Conservation (phyloP, 192 early-diverging fungal species). For the Lunasporangiospora selenospora region DNA sequence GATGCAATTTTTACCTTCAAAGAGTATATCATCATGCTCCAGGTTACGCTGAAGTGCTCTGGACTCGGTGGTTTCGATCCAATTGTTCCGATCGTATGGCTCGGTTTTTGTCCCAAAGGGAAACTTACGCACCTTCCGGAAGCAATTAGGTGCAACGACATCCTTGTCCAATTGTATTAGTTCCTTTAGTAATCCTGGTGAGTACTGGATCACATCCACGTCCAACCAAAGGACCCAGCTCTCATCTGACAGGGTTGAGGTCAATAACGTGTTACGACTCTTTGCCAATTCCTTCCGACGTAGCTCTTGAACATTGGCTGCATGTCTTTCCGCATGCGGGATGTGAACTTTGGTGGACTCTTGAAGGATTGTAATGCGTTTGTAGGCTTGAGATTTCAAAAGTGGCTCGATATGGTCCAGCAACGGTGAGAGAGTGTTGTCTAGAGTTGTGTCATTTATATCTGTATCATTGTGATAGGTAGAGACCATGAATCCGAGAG, state of each 20-base stretch:
- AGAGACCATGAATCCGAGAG: conserved; percentile 72
- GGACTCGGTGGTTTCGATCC: conserved; percentile 68
- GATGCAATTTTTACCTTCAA: conserved; percentile 50
- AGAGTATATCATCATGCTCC: conserved; percentile 45
- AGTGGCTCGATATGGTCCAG: conserved; percentile 16
- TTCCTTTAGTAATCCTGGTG: conserved; percentile 61
- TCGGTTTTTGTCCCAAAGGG: conserved; percentile 55
- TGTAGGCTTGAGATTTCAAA: conserved; percentile 32
- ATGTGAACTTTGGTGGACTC: conserved; percentile 61
- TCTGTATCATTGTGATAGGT: conserved; percentile 45
- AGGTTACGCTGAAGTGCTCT: conserved; percentile 48
- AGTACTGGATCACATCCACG: conserved; percentile 72
- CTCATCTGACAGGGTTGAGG: conserved; percentile 61
- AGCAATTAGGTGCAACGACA: conserved; percentile 70
- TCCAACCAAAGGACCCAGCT: conserved; percentile 81
- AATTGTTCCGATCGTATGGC: conserved; percentile 75
- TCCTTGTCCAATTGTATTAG: conserved; percentile 72
- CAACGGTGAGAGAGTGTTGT: conserved; percentile 63
- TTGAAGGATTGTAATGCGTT: conserved; percentile 64
- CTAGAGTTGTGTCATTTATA: conserved; percentile 56
- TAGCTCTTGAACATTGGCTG: conserved; percentile 60
- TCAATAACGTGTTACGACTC: conserved; percentile 67
- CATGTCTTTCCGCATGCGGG: conserved; percentile 61
- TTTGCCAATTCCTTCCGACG: conserved; percentile 68
- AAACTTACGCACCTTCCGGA: conserved; percentile 50